Evolutionary conservation across 2,329 filamentous ascomycete species (phyloP), one percentile per base, ranked within the genome.

Genomic region (Talaromyces rugulosus): DNA sequence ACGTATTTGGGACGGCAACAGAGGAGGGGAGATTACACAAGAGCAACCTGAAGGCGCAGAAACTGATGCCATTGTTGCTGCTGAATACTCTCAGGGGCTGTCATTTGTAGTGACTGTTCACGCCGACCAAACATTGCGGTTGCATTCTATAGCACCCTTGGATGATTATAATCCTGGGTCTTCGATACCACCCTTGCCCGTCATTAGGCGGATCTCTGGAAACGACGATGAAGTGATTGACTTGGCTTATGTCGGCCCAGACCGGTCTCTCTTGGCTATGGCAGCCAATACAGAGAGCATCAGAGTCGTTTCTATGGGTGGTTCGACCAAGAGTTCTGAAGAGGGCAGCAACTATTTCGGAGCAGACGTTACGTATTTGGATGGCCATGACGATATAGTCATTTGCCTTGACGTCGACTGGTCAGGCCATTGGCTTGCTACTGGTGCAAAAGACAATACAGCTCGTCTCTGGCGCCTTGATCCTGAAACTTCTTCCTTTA

Each of bases 171-270:
- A 72, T 55, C 69, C 73, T 40, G 66, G 78, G 62, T 68, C 82
- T 72, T 69, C 80, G 76, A 71, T 90, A 78, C 74, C 79, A n/a
- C 78, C 85, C n/a, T 74, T 89, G 28, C 80, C 83, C 9, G 70
- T 88, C 0, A 83, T 90, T 52, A 87, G 90, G 67, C 86, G 92
- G 52, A 96, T 99, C 67, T 96, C 94, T 4, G 96, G 95, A 59
- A 97, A 95, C 6, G 92, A 98, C 74, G 96, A 99, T 73, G 95
- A 99, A 74, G 92, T 99, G 58, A 97, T 99, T 67, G 96, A 99
- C 72, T 80, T 99, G 36, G 90, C 89, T 33, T 97, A 95, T 70
- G 82, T 98, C 60, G 86, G 95, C 1, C 86, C 88, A 0, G 89
- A 96, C 69, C 87, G 86, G 62, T 94, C 91, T 2, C 79, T 96